Percentiles rank a stretch among this genome's conserved stretches.
Conservation (phyloP, 139 green algal species). For the Chlorella vulgaris region DNA sequence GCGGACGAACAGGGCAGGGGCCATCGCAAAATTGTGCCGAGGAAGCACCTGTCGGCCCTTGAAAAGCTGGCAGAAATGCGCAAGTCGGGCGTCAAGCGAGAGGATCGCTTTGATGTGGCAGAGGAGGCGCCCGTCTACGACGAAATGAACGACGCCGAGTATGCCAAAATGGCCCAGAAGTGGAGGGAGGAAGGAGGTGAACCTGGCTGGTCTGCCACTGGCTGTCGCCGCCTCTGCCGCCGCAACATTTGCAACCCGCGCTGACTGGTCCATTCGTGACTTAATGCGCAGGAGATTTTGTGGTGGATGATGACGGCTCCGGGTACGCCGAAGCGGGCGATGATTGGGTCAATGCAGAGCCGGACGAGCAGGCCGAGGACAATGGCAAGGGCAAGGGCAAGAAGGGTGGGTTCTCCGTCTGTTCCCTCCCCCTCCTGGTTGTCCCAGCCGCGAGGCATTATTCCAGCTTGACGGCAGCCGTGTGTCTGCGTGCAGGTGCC, state of each 20-base stretch:
- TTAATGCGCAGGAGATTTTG: constrained; percentile 78
- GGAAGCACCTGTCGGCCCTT: constrained; percentile 44
- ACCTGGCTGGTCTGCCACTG: background rate
- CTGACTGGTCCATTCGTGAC: no score
- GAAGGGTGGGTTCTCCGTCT: constrained; percentile 3
- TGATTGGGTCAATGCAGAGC: constrained; percentile 63
- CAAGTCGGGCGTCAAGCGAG: constrained; percentile 58
- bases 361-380: constrained; percentile 30
- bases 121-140: constrained; percentile 91
- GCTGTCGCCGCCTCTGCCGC: background rate
- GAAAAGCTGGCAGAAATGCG: constrained; percentile 51
- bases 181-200: constrained; percentile 78
- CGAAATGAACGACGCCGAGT: constrained; percentile 88
- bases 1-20: constrained; percentile 13
- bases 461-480: no score
- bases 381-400: constrained; percentile 25
- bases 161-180: constrained; percentile 84
- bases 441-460: no score
- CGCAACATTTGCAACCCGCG: no score
- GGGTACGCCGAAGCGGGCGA: constrained; percentile 91
- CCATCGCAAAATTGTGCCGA: background rate
- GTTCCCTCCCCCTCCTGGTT: no score
- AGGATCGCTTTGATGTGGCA: constrained; percentile 70
- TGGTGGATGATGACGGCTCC: constrained; percentile 79
- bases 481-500: constrained; percentile 26